Evolutionary conservation across 2,329 filamentous ascomycete genomes (phyloP).

Genomic region (Capronia epimyces): DNA sequence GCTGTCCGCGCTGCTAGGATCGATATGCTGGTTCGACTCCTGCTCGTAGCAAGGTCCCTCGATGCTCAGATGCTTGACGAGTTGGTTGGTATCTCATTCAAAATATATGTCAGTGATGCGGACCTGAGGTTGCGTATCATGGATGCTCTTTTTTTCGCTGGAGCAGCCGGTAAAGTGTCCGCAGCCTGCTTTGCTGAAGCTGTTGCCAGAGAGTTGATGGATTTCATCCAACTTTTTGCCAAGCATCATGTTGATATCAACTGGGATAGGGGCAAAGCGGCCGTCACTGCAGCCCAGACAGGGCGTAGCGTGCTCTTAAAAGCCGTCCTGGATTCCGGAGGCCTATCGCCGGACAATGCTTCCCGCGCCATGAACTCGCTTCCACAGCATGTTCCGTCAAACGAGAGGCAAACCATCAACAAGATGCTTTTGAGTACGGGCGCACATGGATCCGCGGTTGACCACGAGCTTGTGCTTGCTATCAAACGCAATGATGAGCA

Average conservation of each 20-base stretch:
- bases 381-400: background rate
- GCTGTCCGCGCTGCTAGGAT: constrained; percentile 1
- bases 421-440: constrained; percentile 1
- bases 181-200: background rate
- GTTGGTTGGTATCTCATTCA: background rate
- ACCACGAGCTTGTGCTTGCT: constrained; percentile 6
- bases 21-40: constrained; percentile 6
- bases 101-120: background rate
- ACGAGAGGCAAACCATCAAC: constrained; percentile 1
- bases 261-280: constrained; percentile 4
- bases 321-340: constrained; percentile 2
- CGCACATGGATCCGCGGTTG: constrained; percentile 2
- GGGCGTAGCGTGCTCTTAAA: background rate
- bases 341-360: constrained; percentile 5
- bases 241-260: constrained; percentile 8
- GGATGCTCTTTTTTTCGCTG: constrained; percentile 3
- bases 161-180: background rate
- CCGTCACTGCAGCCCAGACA: constrained; percentile 1
- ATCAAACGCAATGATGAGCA: constrained; percentile 1
- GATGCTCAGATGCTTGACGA: background rate
- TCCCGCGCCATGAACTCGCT: constrained; percentile 3
- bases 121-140: background rate
- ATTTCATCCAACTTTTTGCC: constrained; percentile 3
- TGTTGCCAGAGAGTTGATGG: background rate
- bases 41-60: background rate